Base-by-base conservation (phyloP, 2,329 filamentous ascomycete species). In the Epichloe scottii region DNA sequence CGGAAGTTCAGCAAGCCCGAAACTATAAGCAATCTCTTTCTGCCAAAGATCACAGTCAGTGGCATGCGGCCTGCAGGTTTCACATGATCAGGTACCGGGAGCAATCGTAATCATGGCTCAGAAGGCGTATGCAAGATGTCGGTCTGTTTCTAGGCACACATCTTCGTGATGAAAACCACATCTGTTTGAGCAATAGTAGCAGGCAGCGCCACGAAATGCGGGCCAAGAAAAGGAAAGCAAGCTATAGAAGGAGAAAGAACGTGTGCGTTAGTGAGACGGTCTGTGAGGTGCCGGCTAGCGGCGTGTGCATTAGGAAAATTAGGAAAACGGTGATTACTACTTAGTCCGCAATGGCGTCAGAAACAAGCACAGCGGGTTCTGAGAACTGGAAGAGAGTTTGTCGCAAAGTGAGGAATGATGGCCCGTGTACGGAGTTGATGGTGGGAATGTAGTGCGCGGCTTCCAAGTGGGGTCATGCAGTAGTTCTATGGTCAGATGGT, bases 161-260 rank as follows among this genome's bases (percentile, higher is more conserved):
- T 42, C 8, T 21, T 5, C 11, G 40, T 42, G 21, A 11, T 23
- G 12, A n/a, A 11, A 42, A 42, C 19, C 40, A 45, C 15, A n/a
- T 19, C 26, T 45, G 26, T 19, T 11, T 45, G n/a, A 11, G n/a
- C 30, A 45, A 10, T 2, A 21, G 11, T 17, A 48, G n/a, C 8
- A 40, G n/a, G 23, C 11, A 34, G 19, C 12, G 14, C n/a, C 8
- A 46, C 15, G n/a, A n/a, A 14, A 11, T 6, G 12, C 26, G 41
- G 8, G 40, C 7, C 7, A 10, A 42, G 6, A 43, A 45, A 51
- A 43, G 33, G 38, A 47, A 51, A 39, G 14, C 21, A 41, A 50
- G 38, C 46, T 17, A 43, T 12, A 42, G 19, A 37, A 52, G 33
- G 33, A 46, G 41, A 30, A 49, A 46, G 42, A 52, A 51, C 37